Conservation (phyloP, 1,284 basidiomycete genomes). For the Phellinidium pouzarii region DNA sequence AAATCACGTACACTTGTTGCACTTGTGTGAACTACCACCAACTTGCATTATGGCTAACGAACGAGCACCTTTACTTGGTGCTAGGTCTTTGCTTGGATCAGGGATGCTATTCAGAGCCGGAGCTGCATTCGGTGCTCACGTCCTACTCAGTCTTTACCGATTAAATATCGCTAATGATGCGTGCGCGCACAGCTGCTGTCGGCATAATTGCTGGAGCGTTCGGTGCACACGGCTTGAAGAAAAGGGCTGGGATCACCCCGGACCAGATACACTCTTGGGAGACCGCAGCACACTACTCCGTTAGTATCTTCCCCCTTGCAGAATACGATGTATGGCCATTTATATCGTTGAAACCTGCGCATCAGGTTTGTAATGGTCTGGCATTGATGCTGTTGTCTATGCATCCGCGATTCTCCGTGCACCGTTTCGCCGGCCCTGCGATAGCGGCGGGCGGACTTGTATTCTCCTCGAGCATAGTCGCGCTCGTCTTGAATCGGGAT, state of each 20-base stretch:
- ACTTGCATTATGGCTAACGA: constrained; percentile 5
- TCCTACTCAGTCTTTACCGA: constrained; percentile 6
- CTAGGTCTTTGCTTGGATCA: background rate
- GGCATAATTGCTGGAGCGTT: constrained; percentile 67
- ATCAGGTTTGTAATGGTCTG: constrained; percentile 74
- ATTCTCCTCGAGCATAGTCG: constrained; percentile 71
- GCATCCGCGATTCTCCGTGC: constrained; percentile 59
- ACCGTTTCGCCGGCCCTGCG: constrained; percentile 66
- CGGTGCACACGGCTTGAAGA: constrained; percentile 58
- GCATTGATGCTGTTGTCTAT: constrained; percentile 64
- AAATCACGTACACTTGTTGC: background rate
- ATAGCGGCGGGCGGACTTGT: constrained; percentile 55
- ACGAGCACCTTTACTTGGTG: constrained; percentile 8
- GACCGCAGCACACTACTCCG: constrained; percentile 58
- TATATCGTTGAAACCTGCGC: background rate
- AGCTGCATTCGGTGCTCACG: constrained; percentile 15
- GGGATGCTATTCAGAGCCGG: constrained; percentile 8
- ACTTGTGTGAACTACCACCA: background rate
- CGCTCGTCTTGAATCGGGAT: constrained; percentile 52
- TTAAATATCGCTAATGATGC: background rate
- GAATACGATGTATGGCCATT: background rate
- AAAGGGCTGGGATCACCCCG: constrained; percentile 40
- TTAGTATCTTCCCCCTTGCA: constrained; percentile 29
- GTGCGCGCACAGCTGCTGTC: constrained; percentile 35
- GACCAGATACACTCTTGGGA: constrained; percentile 55